Evolutionary conservation across 192 early-diverging fungal species (phyloP).

Genomic region (Jimgerdemannia lactiflua): DNA sequence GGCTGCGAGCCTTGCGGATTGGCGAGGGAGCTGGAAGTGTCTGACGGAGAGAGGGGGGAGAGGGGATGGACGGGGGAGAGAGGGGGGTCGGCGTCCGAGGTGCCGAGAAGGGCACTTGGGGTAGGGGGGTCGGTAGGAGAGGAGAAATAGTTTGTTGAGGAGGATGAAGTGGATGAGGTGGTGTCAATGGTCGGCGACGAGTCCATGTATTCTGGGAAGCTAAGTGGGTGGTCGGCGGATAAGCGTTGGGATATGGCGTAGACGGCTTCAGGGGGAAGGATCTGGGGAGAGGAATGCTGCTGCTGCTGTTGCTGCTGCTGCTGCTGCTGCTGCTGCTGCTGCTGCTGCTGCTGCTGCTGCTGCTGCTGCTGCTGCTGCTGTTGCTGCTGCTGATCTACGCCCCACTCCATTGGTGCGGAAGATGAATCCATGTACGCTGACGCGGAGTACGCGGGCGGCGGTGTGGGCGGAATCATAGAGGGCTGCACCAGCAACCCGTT

Average conservation of each 20-base stretch:
- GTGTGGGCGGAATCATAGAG: neutral
- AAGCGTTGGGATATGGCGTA: neutral
- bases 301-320: neutral
- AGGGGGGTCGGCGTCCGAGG: neutral
- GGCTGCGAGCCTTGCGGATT: neutral
- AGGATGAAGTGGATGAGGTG: neutral
- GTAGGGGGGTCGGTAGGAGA: neutral
- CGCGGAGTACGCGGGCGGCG: neutral
- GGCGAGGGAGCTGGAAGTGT: neutral
- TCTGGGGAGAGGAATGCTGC: neutral
- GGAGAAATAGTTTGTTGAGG: neutral
- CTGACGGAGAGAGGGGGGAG: neutral
- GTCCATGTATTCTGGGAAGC: neutral
- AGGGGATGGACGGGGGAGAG: neutral
- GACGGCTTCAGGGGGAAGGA: neutral
- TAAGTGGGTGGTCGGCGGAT: neutral
- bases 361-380: neutral
- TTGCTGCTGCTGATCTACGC: neutral
- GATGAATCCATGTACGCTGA: neutral
- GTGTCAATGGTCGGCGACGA: neutral
- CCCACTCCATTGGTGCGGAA: neutral
- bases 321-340: neutral
- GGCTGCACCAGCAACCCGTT: too few relatives aligned
- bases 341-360: neutral
- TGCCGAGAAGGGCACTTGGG: neutral